Conservation (phyloP, 768 basidiomycete species). For the Termitomyces sp. region DNA sequence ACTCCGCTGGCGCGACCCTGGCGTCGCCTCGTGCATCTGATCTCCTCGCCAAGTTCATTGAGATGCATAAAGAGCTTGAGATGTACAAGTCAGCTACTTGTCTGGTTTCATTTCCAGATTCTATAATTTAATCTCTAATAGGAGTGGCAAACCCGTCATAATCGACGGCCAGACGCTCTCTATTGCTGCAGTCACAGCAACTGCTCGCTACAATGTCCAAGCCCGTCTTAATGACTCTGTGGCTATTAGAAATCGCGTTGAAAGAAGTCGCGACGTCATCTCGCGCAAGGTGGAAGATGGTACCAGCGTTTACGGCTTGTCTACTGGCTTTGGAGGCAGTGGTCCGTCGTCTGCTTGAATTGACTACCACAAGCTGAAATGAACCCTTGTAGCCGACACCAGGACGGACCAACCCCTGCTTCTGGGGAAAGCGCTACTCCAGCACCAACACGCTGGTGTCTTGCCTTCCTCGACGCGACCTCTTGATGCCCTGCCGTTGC, state of each 20-base stretch:
- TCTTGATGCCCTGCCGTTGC: conserved; percentile 51
- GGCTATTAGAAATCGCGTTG: conserved; percentile 39
- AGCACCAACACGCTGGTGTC: conserved; percentile 70
- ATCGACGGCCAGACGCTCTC: conserved; percentile 54
- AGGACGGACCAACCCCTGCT: conserved; percentile 59
- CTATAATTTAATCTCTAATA: conserved; percentile 14
- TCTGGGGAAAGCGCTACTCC: conserved; percentile 62
- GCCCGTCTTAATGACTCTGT: conserved; percentile 23
- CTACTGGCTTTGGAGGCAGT: conserved; percentile 75
- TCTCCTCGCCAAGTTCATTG: conserved; percentile 33
- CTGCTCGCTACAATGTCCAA: conserved; percentile 38
- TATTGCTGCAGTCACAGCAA: conserved; percentile 50
- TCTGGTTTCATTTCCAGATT: background rate
- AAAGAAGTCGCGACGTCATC: conserved; percentile 61
- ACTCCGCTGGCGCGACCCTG: background rate
- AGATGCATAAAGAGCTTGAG: conserved; percentile 47
- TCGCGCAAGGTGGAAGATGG: conserved; percentile 60
- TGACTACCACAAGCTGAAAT: background rate
- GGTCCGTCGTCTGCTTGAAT: conserved; percentile 28
- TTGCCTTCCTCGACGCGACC: conserved; percentile 48
- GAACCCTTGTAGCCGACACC: conserved; percentile 52
- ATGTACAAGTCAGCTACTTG: conserved; percentile 40
- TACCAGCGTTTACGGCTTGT: conserved; percentile 76
- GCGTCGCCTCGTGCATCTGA: conserved; percentile 5
- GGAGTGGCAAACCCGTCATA: conserved; percentile 40